Base-by-base conservation (phyloP, 352 stramenopile species). In the Detonula confervacea region DNA sequence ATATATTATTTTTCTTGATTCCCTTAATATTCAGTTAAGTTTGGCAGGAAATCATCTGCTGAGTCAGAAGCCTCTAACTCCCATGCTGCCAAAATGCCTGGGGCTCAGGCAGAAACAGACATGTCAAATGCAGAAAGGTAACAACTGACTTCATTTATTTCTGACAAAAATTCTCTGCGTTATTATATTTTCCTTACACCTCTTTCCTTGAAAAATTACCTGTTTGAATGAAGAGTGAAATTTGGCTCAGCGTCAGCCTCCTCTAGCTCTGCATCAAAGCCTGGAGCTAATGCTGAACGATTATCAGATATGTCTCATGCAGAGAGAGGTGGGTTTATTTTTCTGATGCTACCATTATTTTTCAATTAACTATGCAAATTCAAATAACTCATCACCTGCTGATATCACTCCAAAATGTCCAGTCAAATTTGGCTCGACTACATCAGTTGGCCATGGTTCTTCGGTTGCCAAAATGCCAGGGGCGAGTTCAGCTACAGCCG, bases 401-500 rank as follows among this genome's bases (percentile, higher is more conserved):
- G n/a, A n/a, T 42, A 42, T 11, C 33, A 42, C 11, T 11, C 11
- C 33, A 12, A 12, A 11, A 42, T 42, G 11, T 42, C 5, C 33
- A 42, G 18, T 35, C 11, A 68, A 55, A 27, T 57, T 69, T 69
- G 60, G 57, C 5, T n/a, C 20, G 25, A 29, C 27, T 14, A 46
- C 39, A 16, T 24, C 39, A 29, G 25, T 16, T 16, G 39, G 30
- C 22, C 35, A 18, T 60, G 51, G 51, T 60, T 25, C 51, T n/a
- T n/a, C n/a, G n/a, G n/a, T n/a, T n/a, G n/a, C n/a, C 12, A 18
- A 56, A 37, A 57, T 57, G 20, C 4, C 39, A 35, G 9, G 8
- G 54, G 59, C 59, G 9, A 47, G 1, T 24, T 20, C 14, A 33
- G 6, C 24, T 4, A 12, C 4, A 27, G 25, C 8, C 16, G 6